These are phyloP conservation scores for Phytophthora uliginosa DNA, from an alignment of 352 stramenopile genomes.

Conservation along the genomic window DNA sequence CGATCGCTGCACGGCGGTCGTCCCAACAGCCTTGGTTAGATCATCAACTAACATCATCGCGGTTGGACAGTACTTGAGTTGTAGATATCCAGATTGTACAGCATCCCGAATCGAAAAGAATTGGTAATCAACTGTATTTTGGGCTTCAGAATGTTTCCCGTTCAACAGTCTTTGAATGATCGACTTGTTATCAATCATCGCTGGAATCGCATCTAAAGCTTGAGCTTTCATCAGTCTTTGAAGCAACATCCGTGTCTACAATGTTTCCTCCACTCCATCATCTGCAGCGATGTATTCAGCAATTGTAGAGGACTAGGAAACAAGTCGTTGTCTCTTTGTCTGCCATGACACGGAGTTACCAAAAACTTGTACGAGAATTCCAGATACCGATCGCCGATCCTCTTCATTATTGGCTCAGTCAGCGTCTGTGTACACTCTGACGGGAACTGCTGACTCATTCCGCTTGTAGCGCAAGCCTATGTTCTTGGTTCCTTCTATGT, in stretches of 20 bases:
- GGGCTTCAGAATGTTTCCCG: not conserved
- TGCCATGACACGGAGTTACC: not conserved
- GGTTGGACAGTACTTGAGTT: not conserved
- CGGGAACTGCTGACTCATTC: not conserved
- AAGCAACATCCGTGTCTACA: not conserved
- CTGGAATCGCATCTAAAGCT: not conserved
- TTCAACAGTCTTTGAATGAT: not conserved
- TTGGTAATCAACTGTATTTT: not conserved
- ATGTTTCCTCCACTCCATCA: not conserved
- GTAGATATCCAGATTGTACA: not conserved
- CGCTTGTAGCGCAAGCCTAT: not conserved
- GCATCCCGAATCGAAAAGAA: not conserved
- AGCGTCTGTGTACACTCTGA: not conserved
- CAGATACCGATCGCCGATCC: not conserved
- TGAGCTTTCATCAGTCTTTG: not conserved
- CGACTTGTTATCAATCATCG: not conserved
- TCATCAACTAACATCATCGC: not conserved
- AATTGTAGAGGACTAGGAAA: not conserved
- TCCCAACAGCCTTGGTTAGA: not conserved
- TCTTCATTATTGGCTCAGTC: not conserved
- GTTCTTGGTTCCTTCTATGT: not conserved
- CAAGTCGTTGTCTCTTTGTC: slow-evolving; percentile 5
- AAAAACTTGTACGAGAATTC: not conserved
- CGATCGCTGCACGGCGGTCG: no score
- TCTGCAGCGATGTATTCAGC: not conserved